phyloP scores from a whole-genome alignment of 345 rosid genomes.

The Salix purpurea region DNA sequence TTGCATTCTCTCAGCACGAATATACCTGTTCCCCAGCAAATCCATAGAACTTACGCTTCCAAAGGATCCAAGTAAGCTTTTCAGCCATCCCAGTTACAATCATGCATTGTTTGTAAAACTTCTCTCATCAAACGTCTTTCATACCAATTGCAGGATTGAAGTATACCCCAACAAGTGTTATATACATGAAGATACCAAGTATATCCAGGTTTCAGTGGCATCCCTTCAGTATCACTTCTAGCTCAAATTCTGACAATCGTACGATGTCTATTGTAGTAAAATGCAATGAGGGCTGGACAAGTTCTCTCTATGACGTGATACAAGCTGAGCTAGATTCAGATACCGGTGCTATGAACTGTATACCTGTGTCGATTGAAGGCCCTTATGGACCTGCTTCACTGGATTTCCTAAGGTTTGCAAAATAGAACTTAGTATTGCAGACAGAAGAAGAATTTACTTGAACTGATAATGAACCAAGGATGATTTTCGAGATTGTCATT shows the following conservation, averaged over 20 bases:
- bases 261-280: constrained; percentile 57
- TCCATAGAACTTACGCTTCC: constrained; percentile 64
- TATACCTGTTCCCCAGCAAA: constrained; percentile 58
- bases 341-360: constrained; percentile 31
- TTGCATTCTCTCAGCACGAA: constrained; percentile 46
- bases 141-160: constrained; percentile 47
- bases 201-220: constrained; percentile 76
- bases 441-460: not conserved
- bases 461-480: not conserved
- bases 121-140: not conserved
- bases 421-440: not conserved
- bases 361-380: constrained; percentile 62
- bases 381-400: constrained; percentile 76
- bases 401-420: constrained; percentile 54
- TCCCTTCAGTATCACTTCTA: constrained; percentile 72
- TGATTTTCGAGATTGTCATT: not conserved
- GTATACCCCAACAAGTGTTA: constrained; percentile 57
- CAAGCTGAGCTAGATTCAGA: constrained; percentile 33
- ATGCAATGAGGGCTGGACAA: constrained; percentile 68
- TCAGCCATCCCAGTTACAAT: not conserved
- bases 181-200: constrained; percentile 63
- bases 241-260: constrained; percentile 46
- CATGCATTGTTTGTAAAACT: not conserved
- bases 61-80: constrained; percentile 53
- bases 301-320: constrained; percentile 46